These are phyloP conservation scores for Hypoxylon cercidicola DNA, from an alignment of 495 filamentous ascomycete species.

Conservation along the genomic window DNA sequence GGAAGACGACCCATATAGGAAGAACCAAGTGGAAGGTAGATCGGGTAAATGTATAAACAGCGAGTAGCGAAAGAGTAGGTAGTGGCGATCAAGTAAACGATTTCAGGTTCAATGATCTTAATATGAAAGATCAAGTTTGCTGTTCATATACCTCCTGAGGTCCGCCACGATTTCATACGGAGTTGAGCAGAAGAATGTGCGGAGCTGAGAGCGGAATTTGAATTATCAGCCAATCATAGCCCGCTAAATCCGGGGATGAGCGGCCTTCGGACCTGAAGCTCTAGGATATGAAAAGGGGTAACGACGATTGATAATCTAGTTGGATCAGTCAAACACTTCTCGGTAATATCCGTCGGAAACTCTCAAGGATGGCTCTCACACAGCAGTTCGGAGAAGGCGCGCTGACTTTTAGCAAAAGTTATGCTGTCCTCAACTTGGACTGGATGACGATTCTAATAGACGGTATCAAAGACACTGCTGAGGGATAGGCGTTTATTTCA, in stretches of 20 bases:
- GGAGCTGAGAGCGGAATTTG: slow-evolving; percentile 21
- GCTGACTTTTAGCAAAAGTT: slow-evolving; percentile 49
- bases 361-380: not conserved
- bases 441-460: slow-evolving; percentile 54
- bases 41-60: no score
- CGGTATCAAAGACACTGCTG: slow-evolving; percentile 43
- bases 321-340: not conserved
- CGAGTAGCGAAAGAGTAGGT: no score
- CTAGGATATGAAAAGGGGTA: slow-evolving; percentile 2
- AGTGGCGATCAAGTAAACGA: not conserved
- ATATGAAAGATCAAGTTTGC: slow-evolving; percentile 8
- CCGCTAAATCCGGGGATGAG: not conserved
- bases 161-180: slow-evolving; percentile 1
- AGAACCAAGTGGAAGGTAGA: no score
- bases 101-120: not conserved
- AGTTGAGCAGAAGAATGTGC: slow-evolving; percentile 19
- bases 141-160: slow-evolving; percentile 19
- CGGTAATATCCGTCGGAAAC: not conserved
- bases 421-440: slow-evolving; percentile 60
- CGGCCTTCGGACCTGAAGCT: slow-evolving; percentile 15
- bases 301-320: not conserved
- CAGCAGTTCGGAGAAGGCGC: not conserved
- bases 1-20: no score
- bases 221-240: not conserved
- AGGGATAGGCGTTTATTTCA: slow-evolving; percentile 46